Base-by-base conservation (phyloP, 495 filamentous ascomycete species). In the Penicillium fimorum region DNA sequence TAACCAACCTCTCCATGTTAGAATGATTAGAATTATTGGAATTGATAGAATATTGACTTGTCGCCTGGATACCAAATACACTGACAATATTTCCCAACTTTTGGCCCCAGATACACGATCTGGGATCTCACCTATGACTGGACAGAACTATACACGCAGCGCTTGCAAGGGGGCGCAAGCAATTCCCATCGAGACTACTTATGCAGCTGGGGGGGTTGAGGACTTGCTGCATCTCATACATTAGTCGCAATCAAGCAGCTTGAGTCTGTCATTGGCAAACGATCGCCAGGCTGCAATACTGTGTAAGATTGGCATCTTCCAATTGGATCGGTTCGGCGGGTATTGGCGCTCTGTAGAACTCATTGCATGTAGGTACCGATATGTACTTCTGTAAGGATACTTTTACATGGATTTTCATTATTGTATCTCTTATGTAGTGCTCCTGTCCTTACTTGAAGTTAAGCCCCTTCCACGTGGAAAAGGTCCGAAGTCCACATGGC, bases 161-260 rank as follows among this genome's bases (percentile, higher is more conserved):
- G 10, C 55, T 56, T 48, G 60, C 57, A 64, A 58, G 57, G 53
- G 44, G 61, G 7, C 59, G 56, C 50, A 64, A 56, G 50, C 54
- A 62, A 57, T 61, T 64, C 24, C 22, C 40, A 60, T 63, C 57
- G 20, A 48, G 60, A 22, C 63, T 55, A 55, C 57, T 20, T 25
- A 13, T 30, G 55, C 56, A 54, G 56, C 9, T 45, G n/a, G 48
- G 32, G 22, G 32, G 15, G 35, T 38, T 25, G 22, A 51, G 22
- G 7, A 32, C 11, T 52, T 29, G 25, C 29, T 59, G 48, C 48
- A 59, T 50, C 42, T 37, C 35, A 11, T 47, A 52, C 50, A 58
- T 44, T 29, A 42, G 46, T 43, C 20, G 30, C 15, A n/a, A 33
- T 37, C 12, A 49, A 15, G 15, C 8, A n/a, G 27, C 22, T 49